Percentiles rank a stretch among this genome's conserved stretches.
Conservation (phyloP, 2,329 filamentous ascomycete genomes). For the Cadophora malorum region DNA sequence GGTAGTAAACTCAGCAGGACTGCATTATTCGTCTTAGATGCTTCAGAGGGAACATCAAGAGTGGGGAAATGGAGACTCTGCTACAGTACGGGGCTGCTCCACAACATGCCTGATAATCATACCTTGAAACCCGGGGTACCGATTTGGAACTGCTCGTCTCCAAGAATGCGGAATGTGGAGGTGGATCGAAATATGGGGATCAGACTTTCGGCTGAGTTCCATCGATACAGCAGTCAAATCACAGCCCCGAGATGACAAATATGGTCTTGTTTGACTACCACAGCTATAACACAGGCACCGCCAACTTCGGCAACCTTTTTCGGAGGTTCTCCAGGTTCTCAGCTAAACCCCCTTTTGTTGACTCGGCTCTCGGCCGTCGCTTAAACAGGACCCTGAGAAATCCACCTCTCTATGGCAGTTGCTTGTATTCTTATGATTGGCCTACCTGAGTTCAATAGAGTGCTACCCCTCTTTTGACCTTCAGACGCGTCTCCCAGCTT, state of each 20-base stretch:
- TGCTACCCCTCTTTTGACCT: not conserved
- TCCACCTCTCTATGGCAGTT: not conserved
- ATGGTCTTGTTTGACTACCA: not conserved
- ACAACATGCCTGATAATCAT: not conserved
- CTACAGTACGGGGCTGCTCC: no score
- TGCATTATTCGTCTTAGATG: no score
- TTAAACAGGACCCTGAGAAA: not conserved
- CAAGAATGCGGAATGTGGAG: conserved; percentile 1
- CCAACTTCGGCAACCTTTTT: not conserved
- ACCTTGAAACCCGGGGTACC: not conserved
- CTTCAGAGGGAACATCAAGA: not conserved
- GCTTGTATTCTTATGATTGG: not conserved
- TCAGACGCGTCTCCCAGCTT: not conserved
- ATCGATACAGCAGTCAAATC: not conserved
- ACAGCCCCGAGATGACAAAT: not conserved
- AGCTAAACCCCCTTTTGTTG: not conserved
- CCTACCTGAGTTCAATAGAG: not conserved
- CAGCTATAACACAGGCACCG: no score
- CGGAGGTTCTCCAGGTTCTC: not conserved
- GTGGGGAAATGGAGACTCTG: not conserved
- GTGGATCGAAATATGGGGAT: not conserved
- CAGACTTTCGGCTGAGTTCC: not conserved
- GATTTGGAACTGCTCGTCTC: not conserved
- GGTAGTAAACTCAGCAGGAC: not conserved
- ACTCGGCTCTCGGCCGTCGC: conserved; percentile 1